Evolutionary conservation across 441 rosid genomes (phyloP).

Genomic region (Omphalea diandra): DNA sequence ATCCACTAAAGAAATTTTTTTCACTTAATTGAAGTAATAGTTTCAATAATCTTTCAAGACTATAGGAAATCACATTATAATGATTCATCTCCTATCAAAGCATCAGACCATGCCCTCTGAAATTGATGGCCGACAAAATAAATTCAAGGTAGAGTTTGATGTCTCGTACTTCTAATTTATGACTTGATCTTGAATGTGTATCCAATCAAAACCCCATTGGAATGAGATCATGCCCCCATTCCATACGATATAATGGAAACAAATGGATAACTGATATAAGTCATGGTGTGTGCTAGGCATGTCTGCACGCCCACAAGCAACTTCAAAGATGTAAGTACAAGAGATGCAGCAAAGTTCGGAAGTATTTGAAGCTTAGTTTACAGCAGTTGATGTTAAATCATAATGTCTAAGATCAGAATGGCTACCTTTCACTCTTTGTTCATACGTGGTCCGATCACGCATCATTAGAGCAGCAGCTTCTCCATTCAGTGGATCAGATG

Average conservation of each 20-base stretch:
- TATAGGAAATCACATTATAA: neutral
- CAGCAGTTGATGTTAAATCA: neutral
- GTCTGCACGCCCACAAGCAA: neutral
- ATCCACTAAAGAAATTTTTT: neutral
- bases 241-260: constrained; percentile 1
- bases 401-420: neutral
- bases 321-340: constrained; percentile 3
- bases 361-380: neutral
- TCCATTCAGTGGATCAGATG: constrained; percentile 92
- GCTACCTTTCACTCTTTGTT: constrained; percentile 82
- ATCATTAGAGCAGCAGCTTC: constrained; percentile 94
- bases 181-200: neutral
- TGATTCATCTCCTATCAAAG: neutral
- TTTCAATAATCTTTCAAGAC: neutral
- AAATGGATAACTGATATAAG: neutral
- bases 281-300: neutral
- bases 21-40: neutral
- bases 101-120: neutral
- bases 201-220: neutral
- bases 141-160: neutral
- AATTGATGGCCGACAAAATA: neutral
- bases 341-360: neutral
- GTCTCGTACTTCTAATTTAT: neutral
- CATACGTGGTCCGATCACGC: constrained; percentile 82
- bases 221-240: constrained; percentile 8